Conservation (phyloP, 805 yeast species). For the Metschnikowia cubensis region DNA sequence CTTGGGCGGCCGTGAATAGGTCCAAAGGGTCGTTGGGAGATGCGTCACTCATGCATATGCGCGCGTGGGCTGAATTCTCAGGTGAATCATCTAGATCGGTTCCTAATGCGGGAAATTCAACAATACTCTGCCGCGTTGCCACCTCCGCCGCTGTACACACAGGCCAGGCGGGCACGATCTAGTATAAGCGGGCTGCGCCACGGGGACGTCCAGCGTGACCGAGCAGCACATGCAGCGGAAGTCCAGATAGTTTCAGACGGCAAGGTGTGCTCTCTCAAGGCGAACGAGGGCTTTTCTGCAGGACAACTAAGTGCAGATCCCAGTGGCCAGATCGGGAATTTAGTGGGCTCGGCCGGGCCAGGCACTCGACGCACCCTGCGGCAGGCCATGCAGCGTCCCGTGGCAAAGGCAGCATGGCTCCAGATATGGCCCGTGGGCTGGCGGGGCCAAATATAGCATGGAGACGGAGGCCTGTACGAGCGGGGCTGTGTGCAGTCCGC, state of each 20-base stretch:
- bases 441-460: not conserved
- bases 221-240: not conserved
- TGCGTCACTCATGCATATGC: constrained; percentile 1
- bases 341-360: too few relatives aligned
- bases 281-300: too few relatives aligned
- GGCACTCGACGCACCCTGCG: too few relatives aligned
- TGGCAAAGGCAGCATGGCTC: too few relatives aligned
- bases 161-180: not conserved
- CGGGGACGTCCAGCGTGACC: not conserved
- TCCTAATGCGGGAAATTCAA: not conserved
- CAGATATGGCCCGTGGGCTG: not conserved
- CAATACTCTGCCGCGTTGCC: not conserved
- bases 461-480: not conserved
- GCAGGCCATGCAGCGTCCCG: too few relatives aligned
- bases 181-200: not conserved
- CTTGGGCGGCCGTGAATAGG: not conserved
- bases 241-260: not conserved
- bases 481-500: constrained; percentile 1
- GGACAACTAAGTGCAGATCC: too few relatives aligned
- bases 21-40: not conserved
- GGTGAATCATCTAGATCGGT: not conserved
- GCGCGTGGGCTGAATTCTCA: constrained; percentile 1
- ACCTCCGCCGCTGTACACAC: not conserved
- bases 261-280: too few relatives aligned
- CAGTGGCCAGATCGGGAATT: too few relatives aligned